Evolutionary conservation across 768 basidiomycete genomes (phyloP).

Genomic region (Lyophyllum shimeji): DNA sequence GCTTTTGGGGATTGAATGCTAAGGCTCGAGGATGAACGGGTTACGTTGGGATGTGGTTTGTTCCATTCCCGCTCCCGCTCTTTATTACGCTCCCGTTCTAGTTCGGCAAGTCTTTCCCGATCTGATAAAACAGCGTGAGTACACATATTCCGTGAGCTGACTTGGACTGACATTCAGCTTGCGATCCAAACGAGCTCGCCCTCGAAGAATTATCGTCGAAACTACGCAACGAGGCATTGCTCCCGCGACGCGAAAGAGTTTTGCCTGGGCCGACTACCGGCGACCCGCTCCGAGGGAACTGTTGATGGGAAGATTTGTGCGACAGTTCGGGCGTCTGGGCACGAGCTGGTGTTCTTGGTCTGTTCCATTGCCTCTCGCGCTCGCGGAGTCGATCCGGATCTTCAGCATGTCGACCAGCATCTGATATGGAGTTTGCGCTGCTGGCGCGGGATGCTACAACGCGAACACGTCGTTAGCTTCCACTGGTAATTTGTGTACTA

Average conservation of each 20-base stretch:
- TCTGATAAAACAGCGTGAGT: conserved; percentile 30
- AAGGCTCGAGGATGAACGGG: conserved; percentile 45
- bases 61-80: conserved; percentile 61
- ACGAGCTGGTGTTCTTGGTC: conserved; percentile 17
- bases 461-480: background rate
- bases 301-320: conserved; percentile 17
- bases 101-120: conserved; percentile 40
- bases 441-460: conserved; percentile 18
- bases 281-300: conserved; percentile 10
- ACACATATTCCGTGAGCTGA: background rate
- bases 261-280: conserved; percentile 16
- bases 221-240: conserved; percentile 40
- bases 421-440: conserved; percentile 1
- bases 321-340: conserved; percentile 21
- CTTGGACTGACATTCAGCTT: conserved; percentile 49
- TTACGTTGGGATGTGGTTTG: conserved; percentile 34
- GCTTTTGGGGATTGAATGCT: conserved; percentile 34
- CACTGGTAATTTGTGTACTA: background rate
- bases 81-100: conserved; percentile 41
- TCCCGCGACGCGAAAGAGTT: conserved; percentile 28
- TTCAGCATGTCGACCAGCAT: conserved; percentile 8
- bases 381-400: conserved; percentile 21
- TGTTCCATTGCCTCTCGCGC: conserved; percentile 52
- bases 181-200: conserved; percentile 47
- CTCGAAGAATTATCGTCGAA: conserved; percentile 43